Evolutionary conservation across 176 grass and related monocot genomes (phyloP), one percentile per base, ranked within the genome.

Genomic region (Zea mays): DNA sequence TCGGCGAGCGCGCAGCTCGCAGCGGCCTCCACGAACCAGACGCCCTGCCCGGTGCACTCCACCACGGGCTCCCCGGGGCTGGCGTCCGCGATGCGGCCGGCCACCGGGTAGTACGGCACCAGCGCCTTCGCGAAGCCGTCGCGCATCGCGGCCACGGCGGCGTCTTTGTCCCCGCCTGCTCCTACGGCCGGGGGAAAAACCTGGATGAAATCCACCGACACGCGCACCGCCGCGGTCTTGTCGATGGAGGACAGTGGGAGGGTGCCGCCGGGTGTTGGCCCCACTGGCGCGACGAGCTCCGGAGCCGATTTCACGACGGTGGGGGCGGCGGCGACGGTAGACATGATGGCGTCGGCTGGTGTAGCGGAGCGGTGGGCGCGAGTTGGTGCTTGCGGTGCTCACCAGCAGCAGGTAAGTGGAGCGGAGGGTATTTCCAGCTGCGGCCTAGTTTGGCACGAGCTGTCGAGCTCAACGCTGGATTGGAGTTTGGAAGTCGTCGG

Each of bases 231-330:
- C 17, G 80, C 80, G 49, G 78, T 79, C 69, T 85, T 86, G 71
- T 93, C 90, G 41, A 97, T 84, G 77, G 93, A 90, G 19, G 93
- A 97, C 56, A 97, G 88, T 9, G 79, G 85, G 33, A 93, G 90
- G 10, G 41, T 63, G 64, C 67, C 68, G 15, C 67, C 12, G 1
- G 85, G 87, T 3, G 83, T 86, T 37, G 79, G 52, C 0, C 62
- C 78, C 56, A 33, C 36, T 1, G 90, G 90, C 16, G 80, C 72
- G 68, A 97, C 73, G 44, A 92, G 87, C 46, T 40, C 50, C 7
- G 90, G 69, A 1, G 79, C 44, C 63, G 76, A 86, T 82, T 80
- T 90, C 77, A 41, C 37, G 10, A 97, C 83, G 17, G 66, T 72
- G 64, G 49, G 62, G 68, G 73, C 76, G 42, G 78, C 19, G 51